Conservation (phyloP, 1,284 basidiomycete genomes). For the Tylopilus sp. region DNA sequence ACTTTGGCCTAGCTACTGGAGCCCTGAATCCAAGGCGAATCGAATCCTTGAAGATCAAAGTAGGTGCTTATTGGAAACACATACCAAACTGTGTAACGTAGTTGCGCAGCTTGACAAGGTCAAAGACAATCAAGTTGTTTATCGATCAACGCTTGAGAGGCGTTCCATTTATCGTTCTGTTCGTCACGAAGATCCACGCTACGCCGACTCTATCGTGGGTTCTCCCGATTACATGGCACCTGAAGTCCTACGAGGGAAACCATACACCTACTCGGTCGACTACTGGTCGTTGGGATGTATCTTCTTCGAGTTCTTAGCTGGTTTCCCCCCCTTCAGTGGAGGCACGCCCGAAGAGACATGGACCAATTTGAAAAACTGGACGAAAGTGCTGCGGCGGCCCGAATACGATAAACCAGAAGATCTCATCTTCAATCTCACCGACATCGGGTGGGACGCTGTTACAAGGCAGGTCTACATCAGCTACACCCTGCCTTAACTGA, state of each 20-base stretch:
- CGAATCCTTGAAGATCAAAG: slow-evolving; percentile 90
- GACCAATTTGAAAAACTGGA: slow-evolving; percentile 99
- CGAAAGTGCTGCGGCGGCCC: slow-evolving; percentile 82
- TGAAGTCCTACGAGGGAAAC: slow-evolving; percentile 90
- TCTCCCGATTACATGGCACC: slow-evolving; percentile 97
- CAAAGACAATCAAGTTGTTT: slow-evolving; percentile 88
- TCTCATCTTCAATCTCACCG: slow-evolving; percentile 93
- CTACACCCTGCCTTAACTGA: slow-evolving; percentile 6
- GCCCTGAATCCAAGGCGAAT: slow-evolving; percentile 94
- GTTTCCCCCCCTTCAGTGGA: slow-evolving; percentile 97
- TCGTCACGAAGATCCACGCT: slow-evolving; percentile 85
- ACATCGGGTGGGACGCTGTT: slow-evolving; percentile 95
- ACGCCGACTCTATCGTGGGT: slow-evolving; percentile 97
- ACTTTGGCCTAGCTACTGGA: slow-evolving; percentile 97
- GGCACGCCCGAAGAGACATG: slow-evolving; percentile 96
- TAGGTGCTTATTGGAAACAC: slow-evolving; percentile 29
- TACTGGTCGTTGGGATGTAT: slow-evolving; percentile 99
- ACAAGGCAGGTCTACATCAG: slow-evolving; percentile 53
- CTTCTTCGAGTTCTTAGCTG: slow-evolving; percentile 94
- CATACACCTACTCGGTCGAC: slow-evolving; percentile 94
- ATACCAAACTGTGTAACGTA: not conserved
- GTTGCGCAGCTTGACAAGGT: slow-evolving; percentile 82
- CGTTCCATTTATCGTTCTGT: slow-evolving; percentile 93
- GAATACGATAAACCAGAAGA: slow-evolving; percentile 96
- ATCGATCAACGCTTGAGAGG: slow-evolving; percentile 90